Evolutionary conservation across 2,329 filamentous ascomycete species (phyloP).

Genomic region (Xylaria sp.): DNA sequence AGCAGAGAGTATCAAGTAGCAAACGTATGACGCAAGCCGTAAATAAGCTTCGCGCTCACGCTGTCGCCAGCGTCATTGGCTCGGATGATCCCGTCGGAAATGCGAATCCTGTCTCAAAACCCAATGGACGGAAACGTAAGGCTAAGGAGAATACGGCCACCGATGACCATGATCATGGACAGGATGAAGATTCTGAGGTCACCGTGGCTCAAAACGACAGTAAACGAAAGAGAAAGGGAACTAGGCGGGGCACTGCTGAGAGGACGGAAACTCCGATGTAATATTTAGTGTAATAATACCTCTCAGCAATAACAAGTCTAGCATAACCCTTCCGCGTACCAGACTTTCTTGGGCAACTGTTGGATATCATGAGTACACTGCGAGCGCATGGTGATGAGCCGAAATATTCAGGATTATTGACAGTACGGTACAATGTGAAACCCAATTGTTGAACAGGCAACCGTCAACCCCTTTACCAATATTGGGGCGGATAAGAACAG

Average conservation of each 20-base stretch:
- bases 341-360: background rate
- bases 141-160: conserved; percentile 38
- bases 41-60: conserved; percentile 70
- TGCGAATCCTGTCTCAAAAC: conserved; percentile 26
- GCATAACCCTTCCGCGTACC: background rate
- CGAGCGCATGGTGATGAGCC: background rate
- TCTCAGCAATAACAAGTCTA: background rate
- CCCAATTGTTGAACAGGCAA: no score
- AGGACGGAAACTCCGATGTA: conserved; percentile 43
- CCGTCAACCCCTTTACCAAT: no score
- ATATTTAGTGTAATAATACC: conserved; percentile 20
- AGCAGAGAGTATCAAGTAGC: conserved; percentile 72
- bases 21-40: conserved; percentile 83
- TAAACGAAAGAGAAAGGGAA: conserved; percentile 34
- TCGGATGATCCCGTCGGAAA: conserved; percentile 36
- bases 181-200: conserved; percentile 42
- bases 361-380: background rate
- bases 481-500: no score
- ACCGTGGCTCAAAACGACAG: conserved; percentile 32
- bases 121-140: conserved; percentile 50
- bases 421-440: no score
- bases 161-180: conserved; percentile 31
- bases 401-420: background rate
- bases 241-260: conserved; percentile 40
- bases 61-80: conserved; percentile 47